A percentile compares a stretch with the other conserved stretches of the same genome.
phyloP scores from a whole-genome alignment of 306 rosid species.

The Canavalia ensiformis region DNA sequence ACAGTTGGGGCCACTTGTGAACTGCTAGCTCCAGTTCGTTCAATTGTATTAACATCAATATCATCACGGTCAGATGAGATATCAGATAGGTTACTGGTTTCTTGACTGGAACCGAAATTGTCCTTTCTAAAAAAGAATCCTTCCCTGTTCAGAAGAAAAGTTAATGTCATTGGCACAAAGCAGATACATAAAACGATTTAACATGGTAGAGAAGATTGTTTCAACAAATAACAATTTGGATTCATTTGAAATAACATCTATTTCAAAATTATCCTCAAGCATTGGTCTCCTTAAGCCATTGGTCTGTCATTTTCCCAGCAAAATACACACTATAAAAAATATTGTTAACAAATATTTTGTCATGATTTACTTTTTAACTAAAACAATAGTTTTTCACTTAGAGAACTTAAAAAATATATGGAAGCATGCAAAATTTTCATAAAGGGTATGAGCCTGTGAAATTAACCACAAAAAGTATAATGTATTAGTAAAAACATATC shows the following conservation, averaged over 20 bases:
- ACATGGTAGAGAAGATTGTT: not conserved
- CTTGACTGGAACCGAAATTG: conserved; percentile 64
- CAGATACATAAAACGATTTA: conserved; percentile 25
- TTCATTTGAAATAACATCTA: conserved; percentile 11
- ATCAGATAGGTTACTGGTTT: conserved; percentile 62
- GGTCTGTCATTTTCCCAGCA: conserved; percentile 24
- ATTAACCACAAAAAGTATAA: conserved; percentile 27
- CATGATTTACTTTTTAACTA: not conserved
- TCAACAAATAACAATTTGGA: conserved; percentile 7
- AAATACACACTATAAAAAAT: conserved; percentile 13
- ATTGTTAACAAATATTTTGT: not conserved
- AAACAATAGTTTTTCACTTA: not conserved
- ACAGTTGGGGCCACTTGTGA: conserved; percentile 56
- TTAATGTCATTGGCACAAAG: conserved; percentile 25
- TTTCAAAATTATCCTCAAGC: conserved; percentile 36
- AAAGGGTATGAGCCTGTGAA: not conserved
- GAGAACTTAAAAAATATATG: not conserved
- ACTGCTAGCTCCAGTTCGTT: conserved; percentile 57
- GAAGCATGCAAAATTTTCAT: conserved; percentile 23
- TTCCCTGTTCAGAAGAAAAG: conserved; percentile 71
- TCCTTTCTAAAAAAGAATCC: conserved; percentile 80
- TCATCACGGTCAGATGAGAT: conserved; percentile 59
- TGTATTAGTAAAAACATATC: not conserved
- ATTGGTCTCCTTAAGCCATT: conserved; percentile 20
- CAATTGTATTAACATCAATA: conserved; percentile 54